Evolutionary conservation across 768 basidiomycete genomes (phyloP).

Genomic region (Asterophora lycoperdoides): DNA sequence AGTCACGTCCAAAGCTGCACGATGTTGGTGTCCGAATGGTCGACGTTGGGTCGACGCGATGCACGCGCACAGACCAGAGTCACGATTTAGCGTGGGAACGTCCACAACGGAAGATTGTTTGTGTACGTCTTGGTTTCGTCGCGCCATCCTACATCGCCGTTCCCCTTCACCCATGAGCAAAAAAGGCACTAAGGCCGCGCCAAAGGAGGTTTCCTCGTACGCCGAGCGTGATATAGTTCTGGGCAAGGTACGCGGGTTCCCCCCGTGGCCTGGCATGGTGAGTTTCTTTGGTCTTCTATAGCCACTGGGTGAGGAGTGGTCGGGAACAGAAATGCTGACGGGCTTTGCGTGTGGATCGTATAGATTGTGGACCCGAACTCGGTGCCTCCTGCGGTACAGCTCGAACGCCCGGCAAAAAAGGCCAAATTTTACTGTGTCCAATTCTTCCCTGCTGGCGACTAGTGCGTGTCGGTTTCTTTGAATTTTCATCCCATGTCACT

Average conservation of each 20-base stretch:
- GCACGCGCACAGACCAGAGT: not conserved
- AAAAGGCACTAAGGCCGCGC: slow-evolving; percentile 42
- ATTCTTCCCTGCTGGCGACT: slow-evolving; percentile 94
- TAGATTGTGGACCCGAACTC: slow-evolving; percentile 78
- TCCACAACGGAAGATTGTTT: not conserved
- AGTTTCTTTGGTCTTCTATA: slow-evolving; percentile 29
- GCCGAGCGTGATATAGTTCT: slow-evolving; percentile 81
- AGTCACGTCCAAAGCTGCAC: too few relatives aligned
- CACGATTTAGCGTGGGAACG: not conserved
- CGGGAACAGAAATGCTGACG: not conserved
- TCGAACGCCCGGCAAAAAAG: slow-evolving; percentile 78
- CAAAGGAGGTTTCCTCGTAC: slow-evolving; percentile 48
- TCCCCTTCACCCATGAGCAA: slow-evolving; percentile 39
- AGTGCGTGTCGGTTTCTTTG: slow-evolving; percentile 52
- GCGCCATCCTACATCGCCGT: not conserved
- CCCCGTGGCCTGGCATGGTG: slow-evolving; percentile 94
- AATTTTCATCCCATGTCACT: not conserved
- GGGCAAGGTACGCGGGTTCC: slow-evolving; percentile 90
- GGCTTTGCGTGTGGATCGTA: not conserved
- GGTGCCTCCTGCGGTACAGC: slow-evolving; percentile 57
- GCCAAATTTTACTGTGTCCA: slow-evolving; percentile 61
- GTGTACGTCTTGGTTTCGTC: not conserved
- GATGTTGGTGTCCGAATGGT: too few relatives aligned
- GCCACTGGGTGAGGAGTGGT: too few relatives aligned
- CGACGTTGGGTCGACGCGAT: too few relatives aligned